phyloP scores from a whole-genome alignment of 257 asterid genomes.

The Plectranthus barbatus region DNA sequence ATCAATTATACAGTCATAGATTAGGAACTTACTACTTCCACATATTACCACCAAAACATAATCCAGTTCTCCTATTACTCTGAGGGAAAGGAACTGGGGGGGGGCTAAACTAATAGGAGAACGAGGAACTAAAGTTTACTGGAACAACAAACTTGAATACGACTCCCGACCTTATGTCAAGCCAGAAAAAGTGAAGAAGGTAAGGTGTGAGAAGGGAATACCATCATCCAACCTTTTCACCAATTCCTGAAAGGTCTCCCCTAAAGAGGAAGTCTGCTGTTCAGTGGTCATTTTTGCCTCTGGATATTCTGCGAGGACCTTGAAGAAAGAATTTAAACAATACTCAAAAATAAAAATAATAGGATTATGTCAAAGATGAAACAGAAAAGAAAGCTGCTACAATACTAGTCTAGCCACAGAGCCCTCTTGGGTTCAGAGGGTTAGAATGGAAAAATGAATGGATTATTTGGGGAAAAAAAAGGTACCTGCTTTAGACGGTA shows the following conservation, averaged over 20 bases:
- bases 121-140: background rate
- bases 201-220: conserved; percentile 44
- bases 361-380: background rate
- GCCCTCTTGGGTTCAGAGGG: conserved; percentile 5
- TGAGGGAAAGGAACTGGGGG: background rate
- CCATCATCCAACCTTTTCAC: conserved; percentile 96
- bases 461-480: background rate
- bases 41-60: background rate
- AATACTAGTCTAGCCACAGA: too few species aligned
- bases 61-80: background rate
- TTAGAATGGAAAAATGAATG: background rate
- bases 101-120: background rate
- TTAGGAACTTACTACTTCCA: background rate
- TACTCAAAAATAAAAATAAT: background rate
- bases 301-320: conserved; percentile 82
- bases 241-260: conserved; percentile 72
- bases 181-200: conserved; percentile 8
- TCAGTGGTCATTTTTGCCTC: conserved; percentile 74
- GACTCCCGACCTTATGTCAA: background rate
- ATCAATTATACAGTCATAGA: background rate
- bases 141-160: background rate
- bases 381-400: background rate
- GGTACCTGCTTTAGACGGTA: conserved; percentile 75
- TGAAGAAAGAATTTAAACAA: conserved; percentile 10
- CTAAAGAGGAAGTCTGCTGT: conserved; percentile 62